A percentile compares a stretch with the other conserved stretches of the same genome.
These are phyloP conservation scores for Backusella psychrophila DNA, from an alignment of 192 early-diverging fungal genomes.

Conservation along the genomic window DNA sequence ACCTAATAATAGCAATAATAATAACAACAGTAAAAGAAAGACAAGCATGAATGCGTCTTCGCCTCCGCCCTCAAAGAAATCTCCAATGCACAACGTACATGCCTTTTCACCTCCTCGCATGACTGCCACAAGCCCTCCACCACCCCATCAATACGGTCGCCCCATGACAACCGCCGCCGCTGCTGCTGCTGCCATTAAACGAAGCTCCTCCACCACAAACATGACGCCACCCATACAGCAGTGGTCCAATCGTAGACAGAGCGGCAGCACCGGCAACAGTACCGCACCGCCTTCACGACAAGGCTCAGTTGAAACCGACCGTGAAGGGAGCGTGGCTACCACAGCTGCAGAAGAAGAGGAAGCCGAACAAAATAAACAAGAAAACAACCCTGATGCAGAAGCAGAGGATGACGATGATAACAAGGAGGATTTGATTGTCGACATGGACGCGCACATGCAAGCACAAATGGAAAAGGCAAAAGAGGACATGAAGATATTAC, in stretches of 20 bases:
- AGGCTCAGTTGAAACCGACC: conserved; percentile 22
- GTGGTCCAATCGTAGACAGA: background rate
- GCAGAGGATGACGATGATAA: conserved; percentile 52
- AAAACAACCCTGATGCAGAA: conserved; percentile 27
- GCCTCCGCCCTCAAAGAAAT: conserved; percentile 9
- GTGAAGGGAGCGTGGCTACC: conserved; percentile 8
- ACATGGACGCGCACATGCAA: conserved; percentile 47
- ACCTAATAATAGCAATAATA: background rate
- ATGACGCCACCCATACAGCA: background rate
- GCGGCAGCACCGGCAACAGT: background rate
- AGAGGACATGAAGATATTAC: conserved; percentile 57
- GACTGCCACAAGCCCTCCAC: background rate
- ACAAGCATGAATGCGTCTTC: background rate
- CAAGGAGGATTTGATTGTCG: conserved; percentile 49
- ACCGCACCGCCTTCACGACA: conserved; percentile 11
- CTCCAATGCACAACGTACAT: background rate
- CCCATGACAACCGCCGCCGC: conserved; percentile 20
- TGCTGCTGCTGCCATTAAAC: conserved; percentile 16
- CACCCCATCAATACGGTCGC: conserved; percentile 7
- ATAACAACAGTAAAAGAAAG: conserved; percentile 6
- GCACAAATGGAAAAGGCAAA: conserved; percentile 48
- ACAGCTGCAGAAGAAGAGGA: conserved; percentile 14
- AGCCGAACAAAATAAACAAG: background rate
- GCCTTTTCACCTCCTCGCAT: conserved; percentile 2
- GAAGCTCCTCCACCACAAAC: background rate